Evolutionary conservation across 2,329 filamentous ascomycete genomes (phyloP).

Genomic region (Sporothrix inflata): DNA sequence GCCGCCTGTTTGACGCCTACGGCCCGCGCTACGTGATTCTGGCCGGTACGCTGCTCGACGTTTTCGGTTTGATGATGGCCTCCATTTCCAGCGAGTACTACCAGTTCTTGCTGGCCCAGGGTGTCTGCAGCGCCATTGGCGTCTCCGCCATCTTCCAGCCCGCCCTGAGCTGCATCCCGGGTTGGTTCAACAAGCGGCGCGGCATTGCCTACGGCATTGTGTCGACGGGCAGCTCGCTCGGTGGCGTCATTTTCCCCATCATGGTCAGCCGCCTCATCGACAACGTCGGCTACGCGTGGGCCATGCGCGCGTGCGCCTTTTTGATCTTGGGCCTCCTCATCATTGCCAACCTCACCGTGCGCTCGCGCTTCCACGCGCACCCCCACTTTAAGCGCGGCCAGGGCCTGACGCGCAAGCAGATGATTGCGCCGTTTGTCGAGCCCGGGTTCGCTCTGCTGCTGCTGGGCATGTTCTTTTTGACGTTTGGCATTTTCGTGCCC

Average conservation of each 20-base stretch:
- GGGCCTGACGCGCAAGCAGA: slow-evolving; percentile 17
- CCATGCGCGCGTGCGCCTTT: slow-evolving; percentile 39
- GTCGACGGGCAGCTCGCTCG: slow-evolving; percentile 37
- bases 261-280: slow-evolving; percentile 38
- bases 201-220: slow-evolving; percentile 37
- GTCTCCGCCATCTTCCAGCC: slow-evolving; percentile 36
- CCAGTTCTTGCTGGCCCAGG: slow-evolving; percentile 39
- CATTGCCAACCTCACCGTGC: slow-evolving; percentile 37
- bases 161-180: slow-evolving; percentile 33
- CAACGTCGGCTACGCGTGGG: slow-evolving; percentile 38
- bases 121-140: slow-evolving; percentile 35
- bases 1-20: slow-evolving; percentile 58
- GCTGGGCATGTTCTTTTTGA: slow-evolving; percentile 34
- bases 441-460: slow-evolving; percentile 33
- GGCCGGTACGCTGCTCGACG: slow-evolving; percentile 53
- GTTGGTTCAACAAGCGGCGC: slow-evolving; percentile 36
- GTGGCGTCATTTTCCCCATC: slow-evolving; percentile 41
- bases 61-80: slow-evolving; percentile 63
- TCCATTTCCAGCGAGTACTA: slow-evolving; percentile 45
- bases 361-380: slow-evolving; percentile 30
- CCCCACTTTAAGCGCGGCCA: slow-evolving; percentile 10
- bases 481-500: slow-evolving; percentile 38
- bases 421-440: slow-evolving; percentile 35
- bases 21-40: slow-evolving; percentile 57
- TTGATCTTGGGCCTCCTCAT: slow-evolving; percentile 38